Evolutionary conservation across 352 stramenopile species (phyloP).

Genomic region (Phytopythium aichiense): DNA sequence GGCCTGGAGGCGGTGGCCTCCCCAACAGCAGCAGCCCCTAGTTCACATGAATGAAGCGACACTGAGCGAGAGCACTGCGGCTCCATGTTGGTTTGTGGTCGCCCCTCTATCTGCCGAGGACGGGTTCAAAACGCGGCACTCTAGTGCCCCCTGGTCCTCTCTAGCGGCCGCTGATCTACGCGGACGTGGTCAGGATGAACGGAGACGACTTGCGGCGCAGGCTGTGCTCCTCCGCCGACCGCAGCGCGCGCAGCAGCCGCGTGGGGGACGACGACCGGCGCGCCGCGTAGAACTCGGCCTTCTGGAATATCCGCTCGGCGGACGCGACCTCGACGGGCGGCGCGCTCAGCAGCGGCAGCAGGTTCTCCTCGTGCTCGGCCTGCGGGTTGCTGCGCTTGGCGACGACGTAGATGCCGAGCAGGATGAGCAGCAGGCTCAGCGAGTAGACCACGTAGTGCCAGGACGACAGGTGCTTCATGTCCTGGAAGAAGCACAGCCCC

Average conservation of each 20-base stretch:
- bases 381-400: conserved; percentile 41
- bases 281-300: conserved; percentile 47
- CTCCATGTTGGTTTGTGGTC: too few species aligned
- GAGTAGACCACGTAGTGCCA: conserved; percentile 79
- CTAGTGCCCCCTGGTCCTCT: too few species aligned
- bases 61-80: too few species aligned
- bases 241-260: conserved; percentile 14
- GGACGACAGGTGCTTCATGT: conserved; percentile 58
- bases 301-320: conserved; percentile 45
- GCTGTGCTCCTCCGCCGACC: not conserved
- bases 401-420: conserved; percentile 72
- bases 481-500: conserved; percentile 73
- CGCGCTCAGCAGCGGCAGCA: conserved; percentile 45
- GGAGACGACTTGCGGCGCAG: not conserved
- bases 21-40: too few species aligned
- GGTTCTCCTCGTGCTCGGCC: conserved; percentile 44
- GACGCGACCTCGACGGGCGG: conserved; percentile 43
- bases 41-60: too few species aligned
- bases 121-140: too few species aligned
- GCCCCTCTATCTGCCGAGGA: too few species aligned
- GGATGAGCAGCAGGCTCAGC: conserved; percentile 61
- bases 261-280: conserved; percentile 24
- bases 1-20: too few species aligned
- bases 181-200: not conserved
- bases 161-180: not conserved